These are phyloP conservation scores for Clarireedia monteithiana DNA, from an alignment of 2,329 filamentous ascomycete genomes.

Conservation along the genomic window DNA sequence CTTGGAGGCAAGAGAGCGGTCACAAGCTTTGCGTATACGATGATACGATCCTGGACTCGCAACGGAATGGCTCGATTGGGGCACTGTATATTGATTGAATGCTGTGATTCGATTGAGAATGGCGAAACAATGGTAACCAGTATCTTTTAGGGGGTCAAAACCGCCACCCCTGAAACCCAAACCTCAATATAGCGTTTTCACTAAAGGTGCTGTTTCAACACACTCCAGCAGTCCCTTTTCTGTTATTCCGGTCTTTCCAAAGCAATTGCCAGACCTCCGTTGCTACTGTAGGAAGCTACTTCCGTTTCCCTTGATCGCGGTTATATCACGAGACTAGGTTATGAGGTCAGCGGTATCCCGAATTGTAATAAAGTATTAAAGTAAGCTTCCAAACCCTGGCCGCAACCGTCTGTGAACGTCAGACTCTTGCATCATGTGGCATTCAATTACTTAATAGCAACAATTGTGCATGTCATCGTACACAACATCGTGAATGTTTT, in stretches of 20 bases:
- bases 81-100: no score
- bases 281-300: no score
- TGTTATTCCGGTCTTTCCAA: no score
- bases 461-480: no score
- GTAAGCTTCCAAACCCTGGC: background rate
- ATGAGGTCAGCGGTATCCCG: background rate
- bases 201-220: no score
- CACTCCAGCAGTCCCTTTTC: no score
- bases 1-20: background rate
- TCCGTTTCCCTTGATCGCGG: no score
- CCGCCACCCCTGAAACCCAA: no score
- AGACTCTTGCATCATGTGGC: background rate
- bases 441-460: background rate
- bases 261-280: no score
- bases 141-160: background rate
- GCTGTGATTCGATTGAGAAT: background rate
- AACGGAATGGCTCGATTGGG: background rate
- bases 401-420: background rate
- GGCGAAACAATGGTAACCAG: background rate
- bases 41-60: slow-evolving; percentile 1
- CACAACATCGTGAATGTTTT: no score
- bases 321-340: background rate
- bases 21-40: slow-evolving; percentile 2
- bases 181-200: no score
- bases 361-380: background rate